A percentile compares a stretch with the other conserved stretches of the same genome.
Conservation (phyloP, 2,329 filamentous ascomycete species). For the Colletotrichum sp. region DNA sequence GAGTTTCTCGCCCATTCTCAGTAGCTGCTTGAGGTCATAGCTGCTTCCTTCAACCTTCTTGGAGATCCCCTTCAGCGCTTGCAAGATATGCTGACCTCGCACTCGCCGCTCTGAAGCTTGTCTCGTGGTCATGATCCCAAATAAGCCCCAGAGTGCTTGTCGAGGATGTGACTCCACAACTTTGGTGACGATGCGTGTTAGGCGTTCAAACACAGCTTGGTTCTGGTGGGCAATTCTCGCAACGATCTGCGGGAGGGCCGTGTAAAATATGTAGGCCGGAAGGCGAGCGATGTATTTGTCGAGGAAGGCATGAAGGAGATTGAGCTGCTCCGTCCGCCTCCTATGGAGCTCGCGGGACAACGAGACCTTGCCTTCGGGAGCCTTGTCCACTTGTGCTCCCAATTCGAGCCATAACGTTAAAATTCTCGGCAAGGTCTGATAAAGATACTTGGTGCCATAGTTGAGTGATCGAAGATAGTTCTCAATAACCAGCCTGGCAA, state of each 20-base stretch:
- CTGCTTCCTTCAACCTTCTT: conserved; percentile 57
- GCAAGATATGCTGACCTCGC: conserved; percentile 57
- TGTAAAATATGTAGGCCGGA: conserved; percentile 81
- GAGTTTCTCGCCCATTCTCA: conserved; percentile 81
- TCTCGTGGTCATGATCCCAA: conserved; percentile 84
- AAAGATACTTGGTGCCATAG: conserved; percentile 93
- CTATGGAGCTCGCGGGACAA: conserved; percentile 57
- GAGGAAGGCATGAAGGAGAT: conserved; percentile 74
- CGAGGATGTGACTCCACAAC: conserved; percentile 88
- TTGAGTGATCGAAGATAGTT: conserved; percentile 89
- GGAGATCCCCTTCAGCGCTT: conserved; percentile 48
- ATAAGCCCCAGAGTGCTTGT: conserved; percentile 89
- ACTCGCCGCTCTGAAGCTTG: conserved; percentile 69
- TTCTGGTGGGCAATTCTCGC: conserved; percentile 94
- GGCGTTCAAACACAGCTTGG: conserved; percentile 73
- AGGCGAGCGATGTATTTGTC: conserved; percentile 78
- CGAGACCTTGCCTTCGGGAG: conserved; percentile 59
- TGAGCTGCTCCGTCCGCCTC: conserved; percentile 68
- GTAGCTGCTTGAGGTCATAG: conserved; percentile 71
- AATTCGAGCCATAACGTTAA: conserved; percentile 95
- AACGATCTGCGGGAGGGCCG: conserved; percentile 87
- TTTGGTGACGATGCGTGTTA: conserved; percentile 82
- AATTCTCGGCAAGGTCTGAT: conserved; percentile 90
- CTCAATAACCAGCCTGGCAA: conserved; percentile 87
- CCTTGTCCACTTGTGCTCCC: conserved; percentile 74